phyloP scores from a whole-genome alignment of 345 rosid species.

The Mercurialis annua region DNA sequence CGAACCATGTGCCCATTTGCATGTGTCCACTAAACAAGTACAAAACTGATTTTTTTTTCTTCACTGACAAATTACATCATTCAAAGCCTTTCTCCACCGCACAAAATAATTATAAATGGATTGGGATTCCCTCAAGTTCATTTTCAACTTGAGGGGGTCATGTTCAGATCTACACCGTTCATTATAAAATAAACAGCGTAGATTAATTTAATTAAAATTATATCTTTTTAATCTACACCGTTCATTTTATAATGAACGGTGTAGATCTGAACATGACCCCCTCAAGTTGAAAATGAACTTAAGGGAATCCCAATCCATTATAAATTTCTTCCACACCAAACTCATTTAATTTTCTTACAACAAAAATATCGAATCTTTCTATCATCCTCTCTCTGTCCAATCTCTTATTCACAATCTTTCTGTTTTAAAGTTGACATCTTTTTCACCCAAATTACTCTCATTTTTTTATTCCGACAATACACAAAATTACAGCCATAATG shows the following conservation, averaged over 20 bases:
- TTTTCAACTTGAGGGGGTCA: no score
- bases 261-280: no score
- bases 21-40: not conserved
- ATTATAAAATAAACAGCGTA: no score
- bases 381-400: not conserved
- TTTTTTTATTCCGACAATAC: not conserved
- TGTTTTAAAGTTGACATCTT: not conserved
- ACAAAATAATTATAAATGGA: no score
- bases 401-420: not conserved
- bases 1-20: not conserved
- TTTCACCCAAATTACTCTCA: not conserved
- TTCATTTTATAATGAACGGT: no score
- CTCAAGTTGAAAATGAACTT: no score
- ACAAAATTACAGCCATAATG: constrained; percentile 21
- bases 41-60: not conserved
- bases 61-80: not conserved
- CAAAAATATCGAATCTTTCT: not conserved
- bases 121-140: no score
- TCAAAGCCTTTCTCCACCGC: constrained; percentile 5
- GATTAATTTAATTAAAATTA: no score
- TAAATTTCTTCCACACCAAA: constrained; percentile 6
- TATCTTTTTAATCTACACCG: no score
- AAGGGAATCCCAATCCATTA: no score
- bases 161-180: no score
- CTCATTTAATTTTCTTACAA: not conserved